Evolutionary conservation across 768 basidiomycete genomes (phyloP).

Genomic region (Russula sp.): DNA sequence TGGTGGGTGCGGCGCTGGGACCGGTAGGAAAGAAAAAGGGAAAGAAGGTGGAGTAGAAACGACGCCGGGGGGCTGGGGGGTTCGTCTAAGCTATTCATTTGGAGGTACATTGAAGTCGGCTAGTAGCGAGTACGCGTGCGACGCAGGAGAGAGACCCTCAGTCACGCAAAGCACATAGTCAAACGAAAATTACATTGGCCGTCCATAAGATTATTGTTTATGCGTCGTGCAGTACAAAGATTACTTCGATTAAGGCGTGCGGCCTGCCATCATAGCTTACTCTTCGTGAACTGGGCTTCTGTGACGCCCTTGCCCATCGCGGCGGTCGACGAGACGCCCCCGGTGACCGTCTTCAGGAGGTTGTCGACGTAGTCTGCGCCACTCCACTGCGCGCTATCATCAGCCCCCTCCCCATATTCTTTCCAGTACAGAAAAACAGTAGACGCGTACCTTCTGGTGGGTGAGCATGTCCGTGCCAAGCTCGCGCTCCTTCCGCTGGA

Average conservation of each 20-base stretch:
- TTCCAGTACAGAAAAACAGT: neutral
- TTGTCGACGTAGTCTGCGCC: constrained; percentile 92
- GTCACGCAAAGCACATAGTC: neutral
- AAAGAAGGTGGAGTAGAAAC: neutral
- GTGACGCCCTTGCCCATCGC: constrained; percentile 99
- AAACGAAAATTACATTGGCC: neutral
- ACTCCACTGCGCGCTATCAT: constrained; percentile 62
- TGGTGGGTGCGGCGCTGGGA: neutral
- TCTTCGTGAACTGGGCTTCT: constrained; percentile 72
- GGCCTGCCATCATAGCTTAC: constrained; percentile 33
- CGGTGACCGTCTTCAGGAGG: constrained; percentile 92
- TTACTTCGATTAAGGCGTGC: too few relatives aligned
- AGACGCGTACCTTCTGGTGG: constrained; percentile 75
- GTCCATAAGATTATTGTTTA: too few relatives aligned
- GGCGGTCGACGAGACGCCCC: constrained; percentile 94
- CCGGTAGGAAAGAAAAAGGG: too few relatives aligned
- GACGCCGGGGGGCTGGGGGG: too few relatives aligned
- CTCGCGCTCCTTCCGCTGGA: constrained; percentile 90
- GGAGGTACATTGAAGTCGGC: too few relatives aligned
- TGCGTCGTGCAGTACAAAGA: neutral
- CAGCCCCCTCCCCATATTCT: neutral
- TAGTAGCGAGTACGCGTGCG: too few relatives aligned
- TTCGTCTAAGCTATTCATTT: too few relatives aligned
- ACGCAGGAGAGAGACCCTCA: too few relatives aligned
- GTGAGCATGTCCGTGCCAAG: constrained; percentile 94